Base-by-base conservation (phyloP, 2,329 filamentous ascomycete species). In the Sporothrix brasiliensis region DNA sequence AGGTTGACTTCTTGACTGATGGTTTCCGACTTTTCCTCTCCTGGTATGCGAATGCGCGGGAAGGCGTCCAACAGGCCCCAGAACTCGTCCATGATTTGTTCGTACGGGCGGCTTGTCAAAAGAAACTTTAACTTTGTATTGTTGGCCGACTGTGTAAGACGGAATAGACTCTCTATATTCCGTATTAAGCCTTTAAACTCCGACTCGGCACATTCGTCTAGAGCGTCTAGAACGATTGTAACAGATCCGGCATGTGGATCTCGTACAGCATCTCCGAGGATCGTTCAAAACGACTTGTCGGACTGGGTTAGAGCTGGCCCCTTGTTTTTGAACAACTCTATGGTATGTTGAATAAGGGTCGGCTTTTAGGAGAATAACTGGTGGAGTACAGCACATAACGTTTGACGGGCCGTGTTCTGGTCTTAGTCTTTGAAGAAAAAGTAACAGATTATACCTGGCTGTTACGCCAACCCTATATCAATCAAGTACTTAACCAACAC, bases 381-480 rank as follows among this genome's bases (percentile, higher is more conserved):
- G 65, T 82, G 80, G 4, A 83, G 74, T 10, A 83, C 5, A 1
- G 80, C 79, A 63, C 79, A 82, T n/a, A 82, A 75, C 0, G 79
- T 80, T 72, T 79, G 77, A 0, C 71, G 50, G 30, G 77, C 67
- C 1, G 73, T 80, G 47, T 80, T 77, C 60, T 82, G 80, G 52
- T 78, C 76, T 69, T 78, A 72, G 47, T 80, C 78, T 70, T 81
- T 81, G 74, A 83, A 83, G 70, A 83, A 83, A 70, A 81, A 83
- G 74, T 83, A 83, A 73, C 80, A 81, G 2, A 80, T 75, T 0
- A 75, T 77, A 7, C 34, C 19, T 11, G 11, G 19, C 2, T 24
- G 30, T 24, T 58, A 9, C n/a, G 60, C 1, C 39, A 68, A 24
- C 53, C 21, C 41, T 3, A 1, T 0, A 27, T 70, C 53, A 24